phyloP scores from a whole-genome alignment of 805 yeast species.

The Henningerozyma blattae region DNA sequence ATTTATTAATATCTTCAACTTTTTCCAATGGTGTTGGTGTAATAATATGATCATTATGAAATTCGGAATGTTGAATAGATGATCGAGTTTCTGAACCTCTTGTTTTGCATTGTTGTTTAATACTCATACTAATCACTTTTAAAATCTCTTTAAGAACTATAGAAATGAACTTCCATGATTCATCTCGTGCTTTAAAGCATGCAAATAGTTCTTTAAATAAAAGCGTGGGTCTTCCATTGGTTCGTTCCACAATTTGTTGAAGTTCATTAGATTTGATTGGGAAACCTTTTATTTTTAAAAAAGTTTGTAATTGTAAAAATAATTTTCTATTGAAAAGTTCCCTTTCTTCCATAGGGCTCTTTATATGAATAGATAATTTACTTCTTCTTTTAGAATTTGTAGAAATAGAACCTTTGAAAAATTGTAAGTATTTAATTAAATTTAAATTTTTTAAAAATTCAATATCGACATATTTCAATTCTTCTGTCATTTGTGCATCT shows the following conservation, averaged over 20 bases:
- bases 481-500: conserved; percentile 24
- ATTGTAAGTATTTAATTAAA: conserved; percentile 24
- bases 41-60: not conserved
- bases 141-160: conserved; percentile 25
- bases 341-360: conserved; percentile 26
- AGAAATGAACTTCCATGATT: conserved; percentile 26
- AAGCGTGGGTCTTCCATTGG: conserved; percentile 27
- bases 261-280: conserved; percentile 32
- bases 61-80: too few relatives aligned
- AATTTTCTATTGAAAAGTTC: conserved; percentile 27
- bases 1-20: conserved; percentile 4
- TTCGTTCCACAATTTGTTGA: conserved; percentile 25
- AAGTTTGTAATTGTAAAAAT: conserved; percentile 31
- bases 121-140: conserved; percentile 12
- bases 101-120: conserved; percentile 2
- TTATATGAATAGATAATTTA: conserved; percentile 32
- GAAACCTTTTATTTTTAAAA: conserved; percentile 36
- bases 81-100: too few relatives aligned
- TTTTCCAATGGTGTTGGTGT: conserved; percentile 4
- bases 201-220: conserved; percentile 32
- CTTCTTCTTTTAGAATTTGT: conserved; percentile 27
- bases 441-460: conserved; percentile 23
- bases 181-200: conserved; percentile 32
- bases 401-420: conserved; percentile 27
- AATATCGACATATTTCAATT: conserved; percentile 25